phyloP scores from a whole-genome alignment of 345 rosid genomes.

The Moricandia moricandioides region DNA sequence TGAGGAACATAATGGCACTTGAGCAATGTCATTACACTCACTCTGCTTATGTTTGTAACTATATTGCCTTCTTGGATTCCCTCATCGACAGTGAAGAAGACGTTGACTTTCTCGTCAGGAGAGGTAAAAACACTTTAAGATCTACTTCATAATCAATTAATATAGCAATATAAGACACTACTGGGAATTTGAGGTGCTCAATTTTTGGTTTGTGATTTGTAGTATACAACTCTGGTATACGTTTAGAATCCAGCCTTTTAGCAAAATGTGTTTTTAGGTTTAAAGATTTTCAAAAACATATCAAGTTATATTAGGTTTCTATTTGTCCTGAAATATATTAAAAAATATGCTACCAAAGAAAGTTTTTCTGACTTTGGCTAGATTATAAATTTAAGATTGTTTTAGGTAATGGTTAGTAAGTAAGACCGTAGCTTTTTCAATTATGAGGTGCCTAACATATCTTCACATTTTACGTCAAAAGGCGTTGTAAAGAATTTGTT shows the following conservation, averaged over 20 bases:
- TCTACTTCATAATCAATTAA: not conserved
- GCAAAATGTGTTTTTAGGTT: not conserved
- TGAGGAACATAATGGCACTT: constrained; percentile 37
- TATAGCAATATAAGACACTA: not conserved
- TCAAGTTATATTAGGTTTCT: not conserved
- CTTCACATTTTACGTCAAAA: not conserved
- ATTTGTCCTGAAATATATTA: not conserved
- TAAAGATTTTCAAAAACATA: too few species aligned
- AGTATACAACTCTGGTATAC: not conserved
- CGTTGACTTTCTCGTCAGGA: constrained; percentile 34
- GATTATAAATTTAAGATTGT: not conserved
- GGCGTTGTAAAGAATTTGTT: not conserved
- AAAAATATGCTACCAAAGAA: not conserved
- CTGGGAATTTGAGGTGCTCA: not conserved
- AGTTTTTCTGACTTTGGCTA: not conserved
- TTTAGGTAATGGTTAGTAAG: not conserved
- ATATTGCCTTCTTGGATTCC: constrained; percentile 25
- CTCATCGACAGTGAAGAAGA: constrained; percentile 27
- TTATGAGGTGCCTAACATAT: not conserved
- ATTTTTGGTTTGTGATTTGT: not conserved
- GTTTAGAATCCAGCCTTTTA: not conserved
- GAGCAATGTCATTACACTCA: constrained; percentile 26
- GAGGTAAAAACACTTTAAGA: constrained; percentile 12
- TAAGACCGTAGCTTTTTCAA: not conserved
- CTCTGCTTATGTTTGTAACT: constrained; percentile 12